Base-by-base conservation (phyloP, 805 yeast species). In the Phaffomyces antillensis region DNA sequence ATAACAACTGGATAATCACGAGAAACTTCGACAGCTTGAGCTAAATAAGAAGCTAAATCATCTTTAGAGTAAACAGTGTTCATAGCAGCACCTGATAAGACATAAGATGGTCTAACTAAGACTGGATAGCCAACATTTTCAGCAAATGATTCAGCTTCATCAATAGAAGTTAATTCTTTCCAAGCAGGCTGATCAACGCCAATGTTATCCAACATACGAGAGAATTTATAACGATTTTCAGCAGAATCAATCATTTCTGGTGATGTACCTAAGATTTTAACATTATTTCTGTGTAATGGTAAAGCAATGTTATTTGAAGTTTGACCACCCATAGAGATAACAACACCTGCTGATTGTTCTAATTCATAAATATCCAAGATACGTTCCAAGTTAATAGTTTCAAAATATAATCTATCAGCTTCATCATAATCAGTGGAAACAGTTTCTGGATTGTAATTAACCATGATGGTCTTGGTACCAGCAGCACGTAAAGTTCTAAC, bases 101-200 rank as follows among this genome's bases (percentile, higher is more conserved):
- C 99, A 62, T 91, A 91, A 23, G 97, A 90, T 28, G 99, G 99
- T 73, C 99, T 87, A 42, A 91, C 98, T 56, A 91, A 73, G 35
- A 91, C 98, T 41, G 99, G 99, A 66, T 88, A 91, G 32, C 88
- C 76, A 44, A 88, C 98, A 62, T 78, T 81, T 40, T 87, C 84
- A 47, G 98, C 97, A 63, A 91, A 91, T 37, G 71, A 80, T 64
- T 87, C 95, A 48, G 99, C 98, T 67, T 91, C 98, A 35, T 75
- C 87, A 47, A 88, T 75, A 23, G 96, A 86, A 33, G 98, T 89
- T 58, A 91, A 77, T 68, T 91, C 99, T 67, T 90, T 91, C 99
- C 99, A 91, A 34, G 96, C 96, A 37, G 99, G 99, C 71, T 91
- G 99, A 70, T 91, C 99, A 52, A 91, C 97, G 45, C 95, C 96